phyloP scores from a whole-genome alignment of 2,329 filamentous ascomycete genomes.

The Monilinia polystroma region DNA sequence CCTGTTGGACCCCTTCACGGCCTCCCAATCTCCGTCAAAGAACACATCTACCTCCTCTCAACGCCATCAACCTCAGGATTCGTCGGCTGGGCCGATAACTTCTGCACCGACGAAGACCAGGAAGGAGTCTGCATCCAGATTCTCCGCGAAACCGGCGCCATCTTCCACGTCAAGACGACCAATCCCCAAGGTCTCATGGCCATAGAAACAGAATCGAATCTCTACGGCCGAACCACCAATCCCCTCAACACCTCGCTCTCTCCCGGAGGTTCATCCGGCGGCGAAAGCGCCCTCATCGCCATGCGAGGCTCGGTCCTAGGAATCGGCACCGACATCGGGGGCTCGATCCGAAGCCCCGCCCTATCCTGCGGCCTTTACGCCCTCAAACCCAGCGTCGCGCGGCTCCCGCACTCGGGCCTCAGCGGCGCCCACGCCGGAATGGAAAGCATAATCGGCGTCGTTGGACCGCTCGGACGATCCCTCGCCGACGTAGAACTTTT shows the following conservation, averaged over 20 bases:
- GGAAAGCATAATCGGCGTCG: constrained; percentile 50
- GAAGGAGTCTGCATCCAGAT: constrained; percentile 49
- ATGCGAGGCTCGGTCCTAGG: constrained; percentile 53
- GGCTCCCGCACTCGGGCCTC: constrained; percentile 32
- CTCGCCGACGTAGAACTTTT: constrained; percentile 47
- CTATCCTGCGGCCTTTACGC: constrained; percentile 50
- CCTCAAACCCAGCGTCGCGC: constrained; percentile 33
- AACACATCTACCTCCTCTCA: constrained; percentile 49
- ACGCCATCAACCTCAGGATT: constrained; percentile 42
- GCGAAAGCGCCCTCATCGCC: constrained; percentile 58
- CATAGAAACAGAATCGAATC: constrained; percentile 45
- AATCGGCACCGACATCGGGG: constrained; percentile 37
- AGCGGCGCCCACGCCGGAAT: constrained; percentile 50
- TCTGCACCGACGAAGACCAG: constrained; percentile 44
- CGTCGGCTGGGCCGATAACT: constrained; percentile 44
- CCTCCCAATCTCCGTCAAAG: constrained; percentile 57
- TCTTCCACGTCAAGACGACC: constrained; percentile 54
- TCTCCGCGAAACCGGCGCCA: constrained; percentile 47
- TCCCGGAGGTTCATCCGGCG: constrained; percentile 61
- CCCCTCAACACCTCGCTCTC: constrained; percentile 56
- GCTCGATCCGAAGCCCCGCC: constrained; percentile 35
- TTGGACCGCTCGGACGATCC: constrained; percentile 48
- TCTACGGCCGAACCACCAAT: constrained; percentile 49
- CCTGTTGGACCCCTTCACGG: constrained; percentile 62
- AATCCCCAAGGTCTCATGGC: constrained; percentile 52